A percentile compares a stretch with the other conserved stretches of the same genome.
Evolutionary conservation across 306 rosid genomes (phyloP).

Genomic region (Ziziphus jujuba): DNA sequence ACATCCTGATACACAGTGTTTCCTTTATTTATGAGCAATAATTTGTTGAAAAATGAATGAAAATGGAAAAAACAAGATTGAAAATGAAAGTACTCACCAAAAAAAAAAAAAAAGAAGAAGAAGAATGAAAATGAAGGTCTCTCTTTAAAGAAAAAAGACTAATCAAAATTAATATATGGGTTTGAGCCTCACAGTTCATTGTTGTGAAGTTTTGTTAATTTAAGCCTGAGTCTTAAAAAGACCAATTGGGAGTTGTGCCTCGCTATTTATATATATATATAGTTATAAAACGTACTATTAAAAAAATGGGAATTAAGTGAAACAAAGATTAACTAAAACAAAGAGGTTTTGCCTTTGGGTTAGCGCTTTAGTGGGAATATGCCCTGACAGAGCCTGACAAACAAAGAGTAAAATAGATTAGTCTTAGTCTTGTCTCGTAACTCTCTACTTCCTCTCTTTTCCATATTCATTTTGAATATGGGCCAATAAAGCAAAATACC

Average conservation of each 20-base stretch:
- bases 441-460: constrained; percentile 22
- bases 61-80: too few relatives aligned
- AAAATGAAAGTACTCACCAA: too few relatives aligned
- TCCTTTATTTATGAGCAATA: too few relatives aligned
- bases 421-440: constrained; percentile 21
- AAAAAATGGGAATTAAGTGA: constrained; percentile 6
- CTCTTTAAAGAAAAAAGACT: not conserved
- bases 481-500: too few relatives aligned
- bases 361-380: constrained; percentile 30
- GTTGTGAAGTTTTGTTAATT: too few relatives aligned
- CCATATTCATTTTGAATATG: not conserved
- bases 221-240: too few relatives aligned
- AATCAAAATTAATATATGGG: too few relatives aligned
- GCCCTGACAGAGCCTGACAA: constrained; percentile 26
- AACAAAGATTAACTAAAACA: not conserved
- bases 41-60: too few relatives aligned
- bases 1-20: too few relatives aligned
- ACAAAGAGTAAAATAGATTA: constrained; percentile 13
- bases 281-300: not conserved
- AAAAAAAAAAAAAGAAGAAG: too few relatives aligned
- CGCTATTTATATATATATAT: not conserved
- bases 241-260: constrained; percentile 29
- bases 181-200: too few relatives aligned
- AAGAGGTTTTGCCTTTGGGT: constrained; percentile 13
- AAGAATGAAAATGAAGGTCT: not conserved